Conservation (phyloP, 2,329 filamentous ascomycete genomes). For the Penicillium sp. region DNA sequence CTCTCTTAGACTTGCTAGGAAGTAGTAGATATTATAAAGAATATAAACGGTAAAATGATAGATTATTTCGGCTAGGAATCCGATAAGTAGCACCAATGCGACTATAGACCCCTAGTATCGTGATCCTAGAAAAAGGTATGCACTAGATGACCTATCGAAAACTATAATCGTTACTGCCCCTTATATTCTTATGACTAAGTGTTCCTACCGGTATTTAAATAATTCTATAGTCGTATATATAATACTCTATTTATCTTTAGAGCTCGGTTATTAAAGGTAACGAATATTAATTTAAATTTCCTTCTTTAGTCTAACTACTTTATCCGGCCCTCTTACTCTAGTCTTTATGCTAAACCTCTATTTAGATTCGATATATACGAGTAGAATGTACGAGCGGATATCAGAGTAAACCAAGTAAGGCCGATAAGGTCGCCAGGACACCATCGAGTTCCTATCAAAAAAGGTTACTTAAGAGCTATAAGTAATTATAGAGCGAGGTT, state of each 20-base stretch:
- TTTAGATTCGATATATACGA: background rate
- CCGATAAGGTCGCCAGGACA: conserved; percentile 16
- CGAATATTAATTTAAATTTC: too few species aligned
- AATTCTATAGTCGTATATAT: background rate
- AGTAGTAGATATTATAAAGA: background rate
- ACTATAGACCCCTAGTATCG: background rate
- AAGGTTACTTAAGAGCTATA: conserved; percentile 13
- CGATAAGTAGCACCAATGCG: background rate
- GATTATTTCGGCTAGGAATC: background rate
- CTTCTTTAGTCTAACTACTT: too few species aligned
- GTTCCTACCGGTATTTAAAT: background rate
- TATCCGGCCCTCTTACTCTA: too few species aligned
- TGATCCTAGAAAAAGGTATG: background rate
- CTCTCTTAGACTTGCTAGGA: background rate
- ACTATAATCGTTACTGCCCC: background rate
- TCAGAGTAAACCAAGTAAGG: conserved; percentile 20
- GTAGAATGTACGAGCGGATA: conserved; percentile 21
- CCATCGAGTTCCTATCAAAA: conserved; percentile 17
- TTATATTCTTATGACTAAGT: background rate
- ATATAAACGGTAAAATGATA: background rate
- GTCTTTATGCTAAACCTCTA: too few species aligned
- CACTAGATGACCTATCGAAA: background rate
- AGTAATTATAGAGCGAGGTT: background rate
- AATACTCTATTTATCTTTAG: background rate
- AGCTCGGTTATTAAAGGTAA: too few species aligned